Evolutionary conservation across 495 filamentous ascomycete species (phyloP).

Genomic region (Penicillium ucsense): DNA sequence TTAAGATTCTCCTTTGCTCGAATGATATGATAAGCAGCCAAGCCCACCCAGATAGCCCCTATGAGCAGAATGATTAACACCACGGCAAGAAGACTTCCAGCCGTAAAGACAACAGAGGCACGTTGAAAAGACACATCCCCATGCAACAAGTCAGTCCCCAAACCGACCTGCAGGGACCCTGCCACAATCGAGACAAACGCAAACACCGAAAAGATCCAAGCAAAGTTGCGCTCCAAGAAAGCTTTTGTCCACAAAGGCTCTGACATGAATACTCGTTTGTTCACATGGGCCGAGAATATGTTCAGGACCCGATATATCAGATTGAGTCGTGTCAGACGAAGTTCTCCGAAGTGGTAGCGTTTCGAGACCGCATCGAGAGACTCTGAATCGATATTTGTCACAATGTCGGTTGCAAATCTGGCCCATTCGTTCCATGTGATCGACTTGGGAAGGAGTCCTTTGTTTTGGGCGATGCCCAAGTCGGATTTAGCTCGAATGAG

Average conservation of each 20-base stretch:
- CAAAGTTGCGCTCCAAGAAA: slow-evolving; percentile 2
- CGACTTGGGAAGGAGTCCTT: background rate
- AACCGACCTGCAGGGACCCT: slow-evolving; percentile 2
- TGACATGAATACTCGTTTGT: slow-evolving; percentile 1
- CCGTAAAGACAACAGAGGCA: slow-evolving; percentile 1
- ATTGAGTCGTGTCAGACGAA: slow-evolving; percentile 1
- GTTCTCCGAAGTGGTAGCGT: slow-evolving; percentile 6
- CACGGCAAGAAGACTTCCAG: background rate
- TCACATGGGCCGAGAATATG: background rate
- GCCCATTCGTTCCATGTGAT: slow-evolving; percentile 4
- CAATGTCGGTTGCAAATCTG: slow-evolving; percentile 1
- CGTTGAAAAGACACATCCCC: background rate
- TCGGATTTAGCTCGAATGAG: slow-evolving; percentile 2
- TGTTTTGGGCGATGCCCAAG: slow-evolving; percentile 1
- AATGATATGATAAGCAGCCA: background rate
- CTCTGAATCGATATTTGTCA: background rate
- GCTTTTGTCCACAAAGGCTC: background rate
- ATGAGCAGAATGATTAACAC: background rate
- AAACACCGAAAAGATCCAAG: slow-evolving; percentile 4
- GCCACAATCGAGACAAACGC: slow-evolving; percentile 1
- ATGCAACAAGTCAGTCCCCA: slow-evolving; percentile 1
- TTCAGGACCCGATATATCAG: slow-evolving; percentile 1
- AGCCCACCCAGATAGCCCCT: background rate
- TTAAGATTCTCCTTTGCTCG: slow-evolving; percentile 2
- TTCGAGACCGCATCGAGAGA: background rate